Evolutionary conservation across 1,139 yeast genomes (phyloP).

Genomic region (Zygoascus meyerae): DNA sequence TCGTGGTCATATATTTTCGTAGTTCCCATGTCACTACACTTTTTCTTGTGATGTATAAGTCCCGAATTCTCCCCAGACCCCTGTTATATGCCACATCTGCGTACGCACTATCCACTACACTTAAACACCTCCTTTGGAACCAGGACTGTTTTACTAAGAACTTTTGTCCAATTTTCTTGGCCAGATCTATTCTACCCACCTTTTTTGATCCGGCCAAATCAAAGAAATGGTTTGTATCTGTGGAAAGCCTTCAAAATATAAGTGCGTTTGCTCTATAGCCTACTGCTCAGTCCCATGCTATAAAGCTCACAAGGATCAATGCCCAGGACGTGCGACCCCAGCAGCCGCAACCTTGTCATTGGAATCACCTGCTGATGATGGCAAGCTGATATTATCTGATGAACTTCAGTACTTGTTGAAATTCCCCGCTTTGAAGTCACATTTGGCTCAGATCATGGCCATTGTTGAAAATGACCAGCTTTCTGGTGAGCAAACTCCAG

Average conservation of each 20-base stretch:
- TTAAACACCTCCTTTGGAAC: too few species aligned
- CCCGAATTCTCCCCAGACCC: too few species aligned
- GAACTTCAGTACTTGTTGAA: slow-evolving; percentile 4
- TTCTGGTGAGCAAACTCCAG: slow-evolving; percentile 40
- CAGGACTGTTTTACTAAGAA: not conserved
- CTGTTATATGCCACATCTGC: too few species aligned
- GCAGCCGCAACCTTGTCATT: not conserved
- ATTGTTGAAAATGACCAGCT: slow-evolving; percentile 43
- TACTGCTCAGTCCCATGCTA: slow-evolving; percentile 9
- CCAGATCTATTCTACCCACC: not conserved
- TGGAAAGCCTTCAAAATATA: slow-evolving; percentile 6
- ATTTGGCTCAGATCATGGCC: slow-evolving; percentile 43
- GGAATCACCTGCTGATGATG: not conserved
- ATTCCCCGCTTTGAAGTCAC: slow-evolving; percentile 41
- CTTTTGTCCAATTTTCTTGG: not conserved
- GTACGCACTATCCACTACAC: too few species aligned
- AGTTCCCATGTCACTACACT: too few species aligned
- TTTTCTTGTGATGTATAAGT: too few species aligned
- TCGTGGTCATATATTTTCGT: too few species aligned
- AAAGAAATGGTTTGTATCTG: slow-evolving; percentile 1
- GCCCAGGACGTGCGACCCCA: slow-evolving; percentile 2
- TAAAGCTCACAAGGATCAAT: slow-evolving; percentile 8
- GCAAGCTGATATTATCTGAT: not conserved
- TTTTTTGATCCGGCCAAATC: not conserved
- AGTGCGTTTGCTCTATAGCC: slow-evolving; percentile 3